Conservation (phyloP, 2,329 filamentous ascomycete genomes). For the Akanthomyces dipterigenus region DNA sequence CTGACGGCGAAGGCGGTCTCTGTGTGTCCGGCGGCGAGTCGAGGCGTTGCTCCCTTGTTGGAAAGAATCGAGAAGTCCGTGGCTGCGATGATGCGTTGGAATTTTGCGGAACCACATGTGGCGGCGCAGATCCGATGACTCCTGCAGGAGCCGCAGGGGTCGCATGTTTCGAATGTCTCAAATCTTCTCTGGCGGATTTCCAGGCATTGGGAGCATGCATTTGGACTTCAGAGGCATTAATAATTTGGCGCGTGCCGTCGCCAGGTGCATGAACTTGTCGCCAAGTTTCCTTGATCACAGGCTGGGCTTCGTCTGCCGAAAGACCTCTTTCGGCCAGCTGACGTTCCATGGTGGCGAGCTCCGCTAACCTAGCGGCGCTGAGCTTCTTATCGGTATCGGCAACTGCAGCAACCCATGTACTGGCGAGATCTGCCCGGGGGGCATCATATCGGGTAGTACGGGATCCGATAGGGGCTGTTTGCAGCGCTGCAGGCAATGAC, state of each 20-base stretch:
- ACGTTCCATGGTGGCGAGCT: conserved; percentile 35
- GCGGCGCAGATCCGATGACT: conserved; percentile 3
- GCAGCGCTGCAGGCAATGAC: conserved; percentile 27
- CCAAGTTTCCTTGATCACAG: conserved; percentile 49
- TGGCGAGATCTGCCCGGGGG: conserved; percentile 27
- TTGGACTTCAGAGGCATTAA: conserved; percentile 22
- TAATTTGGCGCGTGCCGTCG: conserved; percentile 28
- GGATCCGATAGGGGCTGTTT: conserved; percentile 25
- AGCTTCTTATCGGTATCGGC: conserved; percentile 41
- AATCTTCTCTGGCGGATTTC: conserved; percentile 26
- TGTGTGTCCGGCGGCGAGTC: conserved; percentile 33
- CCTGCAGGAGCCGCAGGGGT: not conserved
- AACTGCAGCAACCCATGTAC: conserved; percentile 37
- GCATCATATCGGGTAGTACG: conserved; percentile 23
- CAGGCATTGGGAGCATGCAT: conserved; percentile 23
- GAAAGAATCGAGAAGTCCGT: conserved; percentile 57
- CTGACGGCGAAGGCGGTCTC: conserved; percentile 54
- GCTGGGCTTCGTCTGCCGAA: conserved; percentile 37
- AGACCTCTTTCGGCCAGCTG: conserved; percentile 39
- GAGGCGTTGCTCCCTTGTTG: conserved; percentile 41
- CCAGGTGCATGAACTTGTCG: conserved; percentile 35
- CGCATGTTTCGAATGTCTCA: not conserved
- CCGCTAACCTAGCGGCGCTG: conserved; percentile 30
- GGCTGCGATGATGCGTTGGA: conserved; percentile 34
- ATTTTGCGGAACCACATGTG: conserved; percentile 22